Base-by-base conservation (phyloP, 441 rosid species). In the Dalechampia spathulata region DNA sequence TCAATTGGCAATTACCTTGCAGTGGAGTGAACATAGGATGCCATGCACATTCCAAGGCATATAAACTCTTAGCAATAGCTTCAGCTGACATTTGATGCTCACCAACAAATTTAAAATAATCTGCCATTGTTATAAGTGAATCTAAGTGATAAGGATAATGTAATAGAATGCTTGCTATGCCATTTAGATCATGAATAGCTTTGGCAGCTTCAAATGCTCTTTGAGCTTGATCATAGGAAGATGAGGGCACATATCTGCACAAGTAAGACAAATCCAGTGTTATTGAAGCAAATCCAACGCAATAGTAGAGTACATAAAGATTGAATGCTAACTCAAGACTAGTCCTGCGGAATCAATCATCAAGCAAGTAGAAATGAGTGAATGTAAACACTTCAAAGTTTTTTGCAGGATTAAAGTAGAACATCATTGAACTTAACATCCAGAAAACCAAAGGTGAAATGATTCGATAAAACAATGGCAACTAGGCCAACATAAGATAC, bases 21-120 rank as follows among this genome's bases (percentile, higher is more conserved):
- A 85, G 76, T 2, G 90, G 87, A 50, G 85, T 76, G 70, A 87
- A 90, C 86, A 74, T 76, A 19, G 94, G 83, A 69, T 78, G 87
- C 96, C 98, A 90, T 1, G 92, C 94, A 51, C 98, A 89, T 77
- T 90, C 92, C 75, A 83, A 55, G 42, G 85, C 96, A 58, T 85
- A 87, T 64, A 90, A 72, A 72, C 94, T 76, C 76, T 85, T 90
- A 1, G 80, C 86, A 54, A 81, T 70, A 38, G 90, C 80, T 75
- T 90, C 96, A 23, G 94, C 86, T 36, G 98, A 71, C 87, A 81
- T 79, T 67, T 87, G 90, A 67, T 83, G 90, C 54, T 90, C 96
- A 30, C 92, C 96, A 48, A 54, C 77, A 64, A 90, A 83, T 74
- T 75, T 85, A 47, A 85, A 90, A 70, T 87, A 90, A 52, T 90